A percentile compares a stretch with the other conserved stretches of the same genome.
These are phyloP conservation scores for Candida parachauliodes DNA, from an alignment of 805 yeast species.

Conservation along the genomic window DNA sequence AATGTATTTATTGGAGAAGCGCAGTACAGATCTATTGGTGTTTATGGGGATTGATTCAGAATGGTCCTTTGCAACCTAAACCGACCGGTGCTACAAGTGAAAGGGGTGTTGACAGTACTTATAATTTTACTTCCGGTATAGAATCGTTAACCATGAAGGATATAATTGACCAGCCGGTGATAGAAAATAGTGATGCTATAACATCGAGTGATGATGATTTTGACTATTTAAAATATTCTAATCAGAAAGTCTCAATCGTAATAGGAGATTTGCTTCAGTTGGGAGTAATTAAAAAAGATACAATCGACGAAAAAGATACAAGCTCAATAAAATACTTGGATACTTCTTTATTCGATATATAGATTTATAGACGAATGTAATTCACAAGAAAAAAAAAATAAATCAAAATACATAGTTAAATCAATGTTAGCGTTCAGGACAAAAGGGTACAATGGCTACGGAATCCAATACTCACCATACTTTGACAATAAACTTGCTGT, in stretches of 20 bases:
- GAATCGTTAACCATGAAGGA: slow-evolving; percentile 41
- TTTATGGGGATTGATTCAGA: slow-evolving; percentile 88
- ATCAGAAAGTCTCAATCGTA: slow-evolving; percentile 68
- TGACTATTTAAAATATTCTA: slow-evolving; percentile 71
- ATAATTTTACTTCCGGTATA: slow-evolving; percentile 38
- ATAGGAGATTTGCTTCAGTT: slow-evolving; percentile 71
- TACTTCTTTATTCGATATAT: slow-evolving; percentile 17
- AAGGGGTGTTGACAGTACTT: slow-evolving; percentile 38
- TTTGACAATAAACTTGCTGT: slow-evolving; percentile 87
- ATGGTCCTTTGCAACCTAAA: slow-evolving; percentile 38
- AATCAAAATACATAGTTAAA: too few species aligned
- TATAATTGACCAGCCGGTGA: slow-evolving; percentile 3
- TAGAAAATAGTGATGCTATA: slow-evolving; percentile 28
- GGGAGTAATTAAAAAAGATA: slow-evolving; percentile 41
- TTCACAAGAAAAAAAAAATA: too few species aligned
- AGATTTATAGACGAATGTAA: too few species aligned
- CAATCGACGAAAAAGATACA: slow-evolving; percentile 22
- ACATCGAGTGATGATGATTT: slow-evolving; percentile 57
- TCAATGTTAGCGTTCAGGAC: slow-evolving; percentile 74
- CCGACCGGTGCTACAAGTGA: slow-evolving; percentile 17
- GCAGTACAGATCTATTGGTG: slow-evolving; percentile 79
- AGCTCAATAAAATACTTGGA: slow-evolving; percentile 40
- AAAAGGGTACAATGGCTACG: slow-evolving; percentile 80
- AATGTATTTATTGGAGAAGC: slow-evolving; percentile 75
- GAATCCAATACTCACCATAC: slow-evolving; percentile 86